A percentile compares a stretch with the other conserved stretches of the same genome.
These are phyloP conservation scores for Trametes coccinea DNA, from an alignment of 768 basidiomycete species.

Conservation along the genomic window DNA sequence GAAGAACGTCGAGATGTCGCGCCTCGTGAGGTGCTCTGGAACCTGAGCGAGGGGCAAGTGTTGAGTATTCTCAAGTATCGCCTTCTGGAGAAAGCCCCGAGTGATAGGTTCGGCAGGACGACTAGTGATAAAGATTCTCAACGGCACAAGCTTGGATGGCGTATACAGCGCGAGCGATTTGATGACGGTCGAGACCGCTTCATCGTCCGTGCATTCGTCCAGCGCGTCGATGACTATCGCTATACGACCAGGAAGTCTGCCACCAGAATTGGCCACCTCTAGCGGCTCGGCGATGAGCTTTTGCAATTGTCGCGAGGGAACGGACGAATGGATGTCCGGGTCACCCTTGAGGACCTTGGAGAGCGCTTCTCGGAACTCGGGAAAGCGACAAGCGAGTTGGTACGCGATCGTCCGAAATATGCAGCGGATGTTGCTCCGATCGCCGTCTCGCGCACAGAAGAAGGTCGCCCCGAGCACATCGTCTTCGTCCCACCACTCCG, in stretches of 20 bases:
- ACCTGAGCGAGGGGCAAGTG: not conserved
- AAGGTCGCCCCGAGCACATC: no score
- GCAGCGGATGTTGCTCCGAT: conserved; percentile 8
- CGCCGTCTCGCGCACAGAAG: not conserved
- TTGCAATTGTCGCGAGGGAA: conserved; percentile 7
- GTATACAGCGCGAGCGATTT: not conserved
- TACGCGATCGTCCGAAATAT: conserved; percentile 20
- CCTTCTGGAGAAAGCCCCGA: not conserved
- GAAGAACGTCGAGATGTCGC: conserved; percentile 3
- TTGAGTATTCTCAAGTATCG: not conserved
- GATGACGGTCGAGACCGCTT: conserved; percentile 10
- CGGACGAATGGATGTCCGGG: not conserved
- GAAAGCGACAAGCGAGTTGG: conserved; percentile 9
- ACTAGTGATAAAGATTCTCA: conserved; percentile 22
- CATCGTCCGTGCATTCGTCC: conserved; percentile 20
- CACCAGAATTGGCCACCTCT: not conserved
- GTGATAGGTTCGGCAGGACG: conserved; percentile 12
- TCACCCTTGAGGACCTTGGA: not conserved
- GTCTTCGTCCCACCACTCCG: no score
- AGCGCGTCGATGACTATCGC: conserved; percentile 22
- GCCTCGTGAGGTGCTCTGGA: not conserved
- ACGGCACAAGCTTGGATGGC: not conserved
- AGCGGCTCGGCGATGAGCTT: conserved; percentile 16
- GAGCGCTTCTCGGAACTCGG: not conserved
- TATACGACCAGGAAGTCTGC: not conserved